These are phyloP conservation scores for Tetratostichococcus sp. DNA, from an alignment of 139 green algal species.

Conservation along the genomic window DNA sequence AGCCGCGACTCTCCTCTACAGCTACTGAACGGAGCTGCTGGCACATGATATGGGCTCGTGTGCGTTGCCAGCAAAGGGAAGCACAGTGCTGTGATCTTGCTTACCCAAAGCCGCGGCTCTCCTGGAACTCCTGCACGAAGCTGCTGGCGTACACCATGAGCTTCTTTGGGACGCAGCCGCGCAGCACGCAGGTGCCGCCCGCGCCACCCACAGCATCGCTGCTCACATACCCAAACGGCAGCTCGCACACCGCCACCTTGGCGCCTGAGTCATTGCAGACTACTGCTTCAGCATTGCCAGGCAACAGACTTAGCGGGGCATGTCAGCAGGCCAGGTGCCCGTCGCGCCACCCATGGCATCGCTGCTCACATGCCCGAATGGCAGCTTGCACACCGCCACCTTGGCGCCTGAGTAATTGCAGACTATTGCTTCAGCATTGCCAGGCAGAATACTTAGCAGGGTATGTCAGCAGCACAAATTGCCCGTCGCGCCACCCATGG, in stretches of 20 bases:
- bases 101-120: conserved; percentile 63
- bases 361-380: conserved; percentile 52
- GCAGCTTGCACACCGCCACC: conserved; percentile 80
- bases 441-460: no score
- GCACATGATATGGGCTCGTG: no score
- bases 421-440: no score
- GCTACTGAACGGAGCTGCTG: no score
- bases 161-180: conserved; percentile 78
- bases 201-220: conserved; percentile 65
- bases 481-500: conserved; percentile 71
- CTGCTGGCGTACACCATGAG: conserved; percentile 45
- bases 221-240: conserved; percentile 65
- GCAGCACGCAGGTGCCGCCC: conserved; percentile 79
- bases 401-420: conserved; percentile 51
- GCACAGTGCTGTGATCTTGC: neutral
- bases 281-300: no score
- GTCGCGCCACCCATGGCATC: conserved; percentile 72
- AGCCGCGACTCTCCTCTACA: no score
- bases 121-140: conserved; percentile 48
- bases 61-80: neutral
- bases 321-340: no score
- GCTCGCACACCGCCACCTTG: conserved; percentile 75
- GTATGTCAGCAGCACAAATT: no score
- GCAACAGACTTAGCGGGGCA: no score
- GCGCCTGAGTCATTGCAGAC: conserved; percentile 42